Evolutionary conservation across 106 monocot species (phyloP).

Genomic region (Posidonia australis): DNA sequence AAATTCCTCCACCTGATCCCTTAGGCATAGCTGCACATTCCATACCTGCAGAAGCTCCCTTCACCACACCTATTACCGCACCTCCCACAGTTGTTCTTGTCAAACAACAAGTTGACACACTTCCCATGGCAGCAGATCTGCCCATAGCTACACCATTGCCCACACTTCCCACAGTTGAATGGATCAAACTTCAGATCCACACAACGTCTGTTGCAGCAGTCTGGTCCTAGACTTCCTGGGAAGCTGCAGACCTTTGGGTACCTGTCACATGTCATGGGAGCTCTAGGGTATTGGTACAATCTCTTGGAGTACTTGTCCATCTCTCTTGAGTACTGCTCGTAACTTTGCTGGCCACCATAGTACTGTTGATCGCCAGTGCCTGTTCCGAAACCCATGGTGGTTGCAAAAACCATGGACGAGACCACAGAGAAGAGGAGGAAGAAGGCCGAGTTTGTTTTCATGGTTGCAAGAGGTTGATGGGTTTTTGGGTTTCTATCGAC

Average conservation of each 20-base stretch:
- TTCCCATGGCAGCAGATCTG: constrained; percentile 9
- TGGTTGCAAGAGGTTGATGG: neutral
- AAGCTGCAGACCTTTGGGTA: constrained; percentile 7
- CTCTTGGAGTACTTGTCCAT: neutral
- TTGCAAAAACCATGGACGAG: neutral
- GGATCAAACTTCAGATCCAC: constrained; percentile 8
- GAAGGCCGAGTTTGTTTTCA: neutral
- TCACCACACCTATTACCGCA: constrained; percentile 8
- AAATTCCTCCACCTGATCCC: too few relatives aligned
- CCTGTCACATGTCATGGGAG: constrained; percentile 2
- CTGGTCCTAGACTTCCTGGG: constrained; percentile 2
- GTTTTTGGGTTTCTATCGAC: too few relatives aligned
- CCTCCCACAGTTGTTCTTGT: constrained; percentile 15
- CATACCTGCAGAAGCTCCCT: constrained; percentile 9
- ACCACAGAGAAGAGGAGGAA: neutral
- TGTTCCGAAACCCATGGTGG: neutral
- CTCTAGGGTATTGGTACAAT: neutral
- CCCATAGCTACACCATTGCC: constrained; percentile 8
- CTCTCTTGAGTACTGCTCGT: too few relatives aligned
- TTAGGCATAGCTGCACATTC: constrained; percentile 19
- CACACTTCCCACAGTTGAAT: constrained; percentile 16
- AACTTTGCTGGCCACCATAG: too few relatives aligned
- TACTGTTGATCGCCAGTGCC: too few relatives aligned
- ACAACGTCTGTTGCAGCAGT: constrained; percentile 13
- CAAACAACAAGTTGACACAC: constrained; percentile 13